Evolutionary conservation across 2,329 filamentous ascomycete genomes (phyloP), one percentile per base, ranked within the genome.

Genomic region (Diaporthe caulivora): DNA sequence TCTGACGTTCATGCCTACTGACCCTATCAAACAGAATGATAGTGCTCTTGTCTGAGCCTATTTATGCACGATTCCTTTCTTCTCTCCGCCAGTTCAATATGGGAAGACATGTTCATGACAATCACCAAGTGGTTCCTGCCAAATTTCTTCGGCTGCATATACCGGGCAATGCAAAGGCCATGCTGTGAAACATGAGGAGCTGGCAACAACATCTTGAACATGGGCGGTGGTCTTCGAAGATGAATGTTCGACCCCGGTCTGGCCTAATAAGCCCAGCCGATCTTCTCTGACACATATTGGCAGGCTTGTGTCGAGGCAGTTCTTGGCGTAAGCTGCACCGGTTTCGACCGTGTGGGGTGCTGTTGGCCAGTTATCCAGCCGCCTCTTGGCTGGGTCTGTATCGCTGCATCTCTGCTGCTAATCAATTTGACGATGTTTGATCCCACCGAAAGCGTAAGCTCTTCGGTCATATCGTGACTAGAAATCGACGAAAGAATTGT

Each of bases 291-390:
- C 21, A 40, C n/a, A 15, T 26, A 11, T 26, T 11, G 15, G 2
- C 3, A 13, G 58, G 21, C 26, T 29, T 18, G 21, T 29, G 3
- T 44, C 26, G 13, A 47, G 5, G 21, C 60, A 34, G 24, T 17
- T 24, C 60, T 64, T 4, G 44, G 29, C 60, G 60, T 65, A 65
- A 37, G 60, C 60, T 65, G 44, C 37, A 51, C 44, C 42, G 10
- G 60, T 51, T 51, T 65, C 60, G 21, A n/a, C 15, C 26, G 24
- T 1, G 5, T 37, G 29, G 44, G 60, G 51, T 51, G 44, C 9
- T 26, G 11, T 9, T 15, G 60, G 60, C 44, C 44, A 37, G 17
- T 51, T 49, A 51, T 51, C 13, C 29, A 29, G 44, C 31, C 11
- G 21, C 29, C 29, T 8, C 17, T 21, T 55, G 18, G 26, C 40